Evolutionary conservation across 2,329 filamentous ascomycete species (phyloP).

Genomic region (Colletotrichum spaethianum): DNA sequence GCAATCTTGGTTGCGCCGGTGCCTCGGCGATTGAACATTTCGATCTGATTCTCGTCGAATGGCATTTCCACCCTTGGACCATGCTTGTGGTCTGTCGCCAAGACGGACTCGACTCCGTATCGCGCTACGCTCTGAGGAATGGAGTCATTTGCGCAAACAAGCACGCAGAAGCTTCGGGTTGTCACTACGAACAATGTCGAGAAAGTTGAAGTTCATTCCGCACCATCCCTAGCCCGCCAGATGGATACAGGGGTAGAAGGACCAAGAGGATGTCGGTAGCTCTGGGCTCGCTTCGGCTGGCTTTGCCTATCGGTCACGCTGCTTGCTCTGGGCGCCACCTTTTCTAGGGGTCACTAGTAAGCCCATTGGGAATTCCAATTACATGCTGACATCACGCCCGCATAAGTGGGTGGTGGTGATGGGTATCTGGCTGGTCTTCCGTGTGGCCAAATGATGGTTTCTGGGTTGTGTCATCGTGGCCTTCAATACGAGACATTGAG

Average conservation of each 20-base stretch:
- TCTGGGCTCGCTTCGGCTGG: not conserved
- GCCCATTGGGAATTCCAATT: not conserved
- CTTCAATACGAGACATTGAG: not conserved
- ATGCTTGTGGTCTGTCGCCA: not conserved
- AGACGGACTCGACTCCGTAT: not conserved
- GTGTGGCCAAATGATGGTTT: not conserved
- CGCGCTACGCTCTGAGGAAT: not conserved
- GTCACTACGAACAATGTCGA: too few relatives aligned
- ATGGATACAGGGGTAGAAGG: not conserved
- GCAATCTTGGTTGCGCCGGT: not conserved
- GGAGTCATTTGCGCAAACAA: too few relatives aligned
- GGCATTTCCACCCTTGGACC: not conserved
- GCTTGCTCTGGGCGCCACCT: not conserved
- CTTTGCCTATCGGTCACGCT: not conserved
- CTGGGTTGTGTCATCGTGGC: not conserved
- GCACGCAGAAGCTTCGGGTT: too few relatives aligned
- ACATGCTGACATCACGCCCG: slow-evolving; percentile 4
- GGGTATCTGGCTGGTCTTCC: not conserved
- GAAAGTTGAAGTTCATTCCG: not conserved
- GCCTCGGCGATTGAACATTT: not conserved
- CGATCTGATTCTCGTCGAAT: not conserved
- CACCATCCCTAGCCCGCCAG: not conserved
- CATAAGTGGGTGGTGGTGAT: not conserved
- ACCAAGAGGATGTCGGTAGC: not conserved
- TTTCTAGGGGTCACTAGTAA: not conserved